Conservation (phyloP, 2,329 filamentous ascomycete species). For the Pestalotiopsis fici region DNA sequence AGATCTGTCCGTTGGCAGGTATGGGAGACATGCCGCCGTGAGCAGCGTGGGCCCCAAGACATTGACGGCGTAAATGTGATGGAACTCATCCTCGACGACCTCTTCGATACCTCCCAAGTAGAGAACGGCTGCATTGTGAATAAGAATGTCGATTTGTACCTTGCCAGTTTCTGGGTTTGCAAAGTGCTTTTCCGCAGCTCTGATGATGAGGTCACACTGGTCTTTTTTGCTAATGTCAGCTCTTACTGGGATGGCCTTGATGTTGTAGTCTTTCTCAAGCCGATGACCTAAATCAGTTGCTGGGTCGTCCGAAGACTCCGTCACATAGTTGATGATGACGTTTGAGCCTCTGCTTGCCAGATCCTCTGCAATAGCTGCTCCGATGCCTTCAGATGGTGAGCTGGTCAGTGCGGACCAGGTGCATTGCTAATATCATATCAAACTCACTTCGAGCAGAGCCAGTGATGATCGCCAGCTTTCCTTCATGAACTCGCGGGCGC, state of each 20-base stretch:
- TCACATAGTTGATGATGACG: constrained; percentile 62
- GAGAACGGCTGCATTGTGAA: constrained; percentile 60
- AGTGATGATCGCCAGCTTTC: constrained; percentile 52
- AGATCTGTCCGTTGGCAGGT: constrained; percentile 56
- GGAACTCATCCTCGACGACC: constrained; percentile 51
- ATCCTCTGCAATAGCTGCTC: constrained; percentile 57
- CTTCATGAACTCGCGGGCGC: constrained; percentile 32
- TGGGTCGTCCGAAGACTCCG: constrained; percentile 49
- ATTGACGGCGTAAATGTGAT: constrained; percentile 57
- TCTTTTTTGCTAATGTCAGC: constrained; percentile 62
- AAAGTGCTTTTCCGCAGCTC: constrained; percentile 48
- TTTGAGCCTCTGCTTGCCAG: constrained; percentile 63
- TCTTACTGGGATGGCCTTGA: constrained; percentile 57
- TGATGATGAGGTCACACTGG: constrained; percentile 52
- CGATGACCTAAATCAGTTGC: constrained; percentile 48
- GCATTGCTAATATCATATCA: constrained; percentile 11
- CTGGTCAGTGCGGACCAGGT: background rate
- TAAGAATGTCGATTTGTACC: constrained; percentile 56
- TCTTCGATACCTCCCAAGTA: constrained; percentile 45
- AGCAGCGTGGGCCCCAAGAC: constrained; percentile 57
- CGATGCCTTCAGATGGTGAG: constrained; percentile 52
- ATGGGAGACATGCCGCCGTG: constrained; percentile 52
- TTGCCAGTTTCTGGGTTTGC: constrained; percentile 46
- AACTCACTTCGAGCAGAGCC: constrained; percentile 49
- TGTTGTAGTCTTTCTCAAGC: constrained; percentile 44